These are phyloP conservation scores for Blastocystis sp. DNA, from an alignment of 352 stramenopile genomes.

Conservation along the genomic window DNA sequence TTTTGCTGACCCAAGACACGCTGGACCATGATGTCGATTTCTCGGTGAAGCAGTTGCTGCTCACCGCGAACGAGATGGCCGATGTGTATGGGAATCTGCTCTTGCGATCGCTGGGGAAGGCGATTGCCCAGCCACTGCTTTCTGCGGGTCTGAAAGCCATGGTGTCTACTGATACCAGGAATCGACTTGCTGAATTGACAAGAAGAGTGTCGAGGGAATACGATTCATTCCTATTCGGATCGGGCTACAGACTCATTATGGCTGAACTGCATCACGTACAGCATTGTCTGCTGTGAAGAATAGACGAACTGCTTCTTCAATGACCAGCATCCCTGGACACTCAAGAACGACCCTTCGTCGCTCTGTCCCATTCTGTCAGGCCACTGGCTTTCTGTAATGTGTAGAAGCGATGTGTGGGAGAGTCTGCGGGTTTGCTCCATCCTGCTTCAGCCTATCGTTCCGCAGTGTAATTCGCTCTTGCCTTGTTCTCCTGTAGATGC, in stretches of 20 bases:
- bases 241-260: neutral
- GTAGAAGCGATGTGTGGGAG: constrained; percentile 57
- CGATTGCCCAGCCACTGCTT: neutral
- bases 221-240: neutral
- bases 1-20: constrained; percentile 74
- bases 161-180: neutral
- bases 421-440: constrained; percentile 59
- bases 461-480: neutral
- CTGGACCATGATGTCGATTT: constrained; percentile 80
- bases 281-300: neutral
- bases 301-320: constrained; percentile 48
- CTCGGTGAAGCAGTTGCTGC: constrained; percentile 76
- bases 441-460: constrained; percentile 62
- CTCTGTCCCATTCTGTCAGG: neutral
- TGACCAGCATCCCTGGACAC: constrained; percentile 36
- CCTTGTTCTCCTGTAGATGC: neutral
- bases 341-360: neutral
- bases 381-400: neutral
- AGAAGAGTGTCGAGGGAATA: neutral
- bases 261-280: neutral
- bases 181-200: neutral
- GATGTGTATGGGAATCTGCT: constrained; percentile 81
- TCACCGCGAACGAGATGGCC: constrained; percentile 79
- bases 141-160: neutral
- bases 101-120: constrained; percentile 19